Conservation (phyloP, 441 rosid genomes). For the Corymbia citriodora region DNA sequence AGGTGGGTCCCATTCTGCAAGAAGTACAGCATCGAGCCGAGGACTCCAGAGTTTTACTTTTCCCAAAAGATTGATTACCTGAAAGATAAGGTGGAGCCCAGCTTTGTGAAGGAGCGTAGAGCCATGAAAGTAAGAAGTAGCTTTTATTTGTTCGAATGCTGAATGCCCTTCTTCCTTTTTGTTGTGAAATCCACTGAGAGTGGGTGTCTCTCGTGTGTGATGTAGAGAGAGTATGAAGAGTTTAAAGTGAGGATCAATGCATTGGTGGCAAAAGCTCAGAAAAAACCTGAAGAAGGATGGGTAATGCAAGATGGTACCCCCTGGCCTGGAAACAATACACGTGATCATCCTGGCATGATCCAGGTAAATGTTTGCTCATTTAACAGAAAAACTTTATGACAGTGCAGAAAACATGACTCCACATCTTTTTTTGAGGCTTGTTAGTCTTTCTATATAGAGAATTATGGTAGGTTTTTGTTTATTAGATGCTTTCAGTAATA, state of each 20-base stretch:
- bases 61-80: constrained; percentile 16
- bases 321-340: constrained; percentile 16
- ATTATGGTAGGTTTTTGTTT: not conserved
- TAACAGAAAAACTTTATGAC: not conserved
- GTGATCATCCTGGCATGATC: constrained; percentile 18
- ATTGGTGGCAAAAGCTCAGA: constrained; percentile 16
- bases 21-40: constrained; percentile 4
- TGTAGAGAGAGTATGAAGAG: constrained; percentile 16
- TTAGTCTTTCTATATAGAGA: not conserved
- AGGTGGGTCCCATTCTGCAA: constrained; percentile 18
- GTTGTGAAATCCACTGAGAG: not conserved
- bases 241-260: constrained; percentile 13
- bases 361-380: not conserved
- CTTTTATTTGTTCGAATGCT: not conserved
- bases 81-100: constrained; percentile 16
- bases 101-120: constrained; percentile 14
- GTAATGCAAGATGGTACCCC: constrained; percentile 19
- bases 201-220: not conserved
- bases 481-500: not conserved
- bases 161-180: not conserved
- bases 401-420: not conserved
- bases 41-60: constrained; percentile 13
- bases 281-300: constrained; percentile 20
- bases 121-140: constrained; percentile 9
- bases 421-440: not conserved